Percentiles rank a stretch among this genome's conserved stretches.
Evolutionary conservation across 2,329 filamentous ascomycete species (phyloP).

Genomic region (Colletotrichum endophyticum): DNA sequence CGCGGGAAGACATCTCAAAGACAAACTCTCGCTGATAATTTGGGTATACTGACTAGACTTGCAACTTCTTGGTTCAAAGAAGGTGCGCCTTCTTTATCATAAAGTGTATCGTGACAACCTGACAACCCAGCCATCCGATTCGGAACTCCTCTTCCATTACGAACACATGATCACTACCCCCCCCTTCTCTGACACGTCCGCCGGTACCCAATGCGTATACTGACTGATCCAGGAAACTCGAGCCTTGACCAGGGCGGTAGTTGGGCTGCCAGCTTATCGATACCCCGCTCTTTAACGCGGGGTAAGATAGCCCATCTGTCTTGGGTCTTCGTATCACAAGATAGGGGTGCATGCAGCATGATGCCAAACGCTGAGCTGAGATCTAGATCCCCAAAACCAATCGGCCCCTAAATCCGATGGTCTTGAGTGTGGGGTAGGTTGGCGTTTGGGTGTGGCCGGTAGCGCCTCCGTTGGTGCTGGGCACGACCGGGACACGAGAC

Average conservation of each 20-base stretch:
- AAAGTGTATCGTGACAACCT: neutral
- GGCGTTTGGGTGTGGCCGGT: neutral
- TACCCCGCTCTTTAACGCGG: constrained; percentile 7
- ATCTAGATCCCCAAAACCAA: neutral
- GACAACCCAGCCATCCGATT: neutral
- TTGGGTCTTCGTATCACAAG: neutral
- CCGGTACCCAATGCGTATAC: neutral
- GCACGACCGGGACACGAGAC: neutral
- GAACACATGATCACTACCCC: neutral
- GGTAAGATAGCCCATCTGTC: neutral
- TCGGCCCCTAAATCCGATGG: neutral
- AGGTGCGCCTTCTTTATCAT: neutral
- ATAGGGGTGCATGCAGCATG: constrained; percentile 3
- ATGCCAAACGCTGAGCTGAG: neutral
- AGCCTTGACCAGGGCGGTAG: neutral
- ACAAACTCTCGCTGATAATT: neutral
- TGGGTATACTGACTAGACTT: neutral
- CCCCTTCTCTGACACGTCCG: neutral
- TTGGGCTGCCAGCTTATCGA: constrained; percentile 13
- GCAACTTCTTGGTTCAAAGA: neutral
- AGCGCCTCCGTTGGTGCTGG: neutral
- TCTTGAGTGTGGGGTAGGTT: neutral
- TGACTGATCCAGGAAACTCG: neutral
- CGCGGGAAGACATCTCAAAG: neutral
- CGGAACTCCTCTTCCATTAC: neutral